A percentile compares a stretch with the other conserved stretches of the same genome.
These are phyloP conservation scores for Aspergillus terreus DNA, from an alignment of 2,329 filamentous ascomycete species.

Conservation along the genomic window DNA sequence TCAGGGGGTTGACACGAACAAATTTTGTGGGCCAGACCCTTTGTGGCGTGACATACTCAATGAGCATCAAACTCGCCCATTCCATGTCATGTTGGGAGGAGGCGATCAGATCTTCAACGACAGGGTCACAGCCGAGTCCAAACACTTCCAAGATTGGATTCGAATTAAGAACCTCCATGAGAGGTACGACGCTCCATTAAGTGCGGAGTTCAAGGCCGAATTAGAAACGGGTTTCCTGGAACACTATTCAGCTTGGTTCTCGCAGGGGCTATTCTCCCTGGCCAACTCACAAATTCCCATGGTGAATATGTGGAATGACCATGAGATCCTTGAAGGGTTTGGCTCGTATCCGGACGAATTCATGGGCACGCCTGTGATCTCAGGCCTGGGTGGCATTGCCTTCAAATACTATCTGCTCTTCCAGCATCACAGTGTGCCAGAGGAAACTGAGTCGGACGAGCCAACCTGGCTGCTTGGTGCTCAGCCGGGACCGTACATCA, in stretches of 20 bases:
- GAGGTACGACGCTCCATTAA: conserved; percentile 77
- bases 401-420: conserved; percentile 99
- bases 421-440: conserved; percentile 83
- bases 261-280: conserved; percentile 87
- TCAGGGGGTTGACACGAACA: conserved; percentile 68
- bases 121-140: conserved; percentile 69
- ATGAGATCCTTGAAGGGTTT: conserved; percentile 87
- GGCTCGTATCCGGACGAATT: conserved; percentile 90
- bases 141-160: conserved; percentile 79
- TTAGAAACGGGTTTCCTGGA: conserved; percentile 85
- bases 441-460: conserved; percentile 78
- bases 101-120: conserved; percentile 98
- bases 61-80: conserved; percentile 82
- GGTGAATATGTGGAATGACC: conserved; percentile 97
- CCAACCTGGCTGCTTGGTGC: conserved; percentile 86
- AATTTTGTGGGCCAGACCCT: conserved; percentile 87
- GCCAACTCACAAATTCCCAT: conserved; percentile 94
- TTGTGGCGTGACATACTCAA: conserved; percentile 96
- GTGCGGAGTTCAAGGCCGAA: conserved; percentile 77
- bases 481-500: conserved; percentile 82
- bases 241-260: conserved; percentile 92
- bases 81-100: conserved; percentile 97
- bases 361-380: conserved; percentile 87
- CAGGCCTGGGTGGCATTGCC: conserved; percentile 81
- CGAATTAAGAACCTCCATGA: conserved; percentile 72